Evolutionary conservation across 2,329 filamentous ascomycete species (phyloP), one percentile per base, ranked within the genome.

Genomic region (Epichloe baconii): DNA sequence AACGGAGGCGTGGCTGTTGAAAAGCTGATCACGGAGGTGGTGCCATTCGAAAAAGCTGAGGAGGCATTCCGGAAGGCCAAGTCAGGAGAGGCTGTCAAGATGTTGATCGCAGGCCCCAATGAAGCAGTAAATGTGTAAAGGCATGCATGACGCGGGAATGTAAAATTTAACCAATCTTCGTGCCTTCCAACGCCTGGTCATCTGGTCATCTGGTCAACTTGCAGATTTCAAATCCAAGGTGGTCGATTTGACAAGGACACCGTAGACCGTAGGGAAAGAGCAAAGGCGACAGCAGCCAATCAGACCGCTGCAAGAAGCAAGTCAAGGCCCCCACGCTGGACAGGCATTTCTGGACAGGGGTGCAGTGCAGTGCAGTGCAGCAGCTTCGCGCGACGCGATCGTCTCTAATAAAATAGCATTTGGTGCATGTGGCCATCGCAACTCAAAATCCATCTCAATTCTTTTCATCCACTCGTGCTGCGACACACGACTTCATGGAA

Each of bases 51-150:
- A 58, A 76, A 93, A 54, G 91, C 91, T 0, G 88, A 95, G 70
- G 74, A 85, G 62, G 91, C 91, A 0, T 95, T 96, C 64, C 76
- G 83, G 62, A 85, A 88, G 68, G 88, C 94, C 41, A 89, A 88
- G 74, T 78, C 79, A 58, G 90, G 88, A 2, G 83, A 91, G 71
- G 82, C 80, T 21, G 83, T 85, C 62, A 85, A 85, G 73, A 74
- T 82, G 23, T 59, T 85, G 57, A 85, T 85, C 61, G 77, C 74
- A 4, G 82, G 82, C 0, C 81, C 80, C 4, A 83, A 83, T 56
- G 75, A 79, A 36, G 15, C 31, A 14, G 34, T 47, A 44, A 19
- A n/a, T 26, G 36, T 38, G 26, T 26, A 26, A 26, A 26, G 26
- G 26, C 26, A 26, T 26, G 26, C 7, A 26, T 26, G 26, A 26